Conservation (phyloP, 495 filamentous ascomycete species). For the Penicillium angulare region DNA sequence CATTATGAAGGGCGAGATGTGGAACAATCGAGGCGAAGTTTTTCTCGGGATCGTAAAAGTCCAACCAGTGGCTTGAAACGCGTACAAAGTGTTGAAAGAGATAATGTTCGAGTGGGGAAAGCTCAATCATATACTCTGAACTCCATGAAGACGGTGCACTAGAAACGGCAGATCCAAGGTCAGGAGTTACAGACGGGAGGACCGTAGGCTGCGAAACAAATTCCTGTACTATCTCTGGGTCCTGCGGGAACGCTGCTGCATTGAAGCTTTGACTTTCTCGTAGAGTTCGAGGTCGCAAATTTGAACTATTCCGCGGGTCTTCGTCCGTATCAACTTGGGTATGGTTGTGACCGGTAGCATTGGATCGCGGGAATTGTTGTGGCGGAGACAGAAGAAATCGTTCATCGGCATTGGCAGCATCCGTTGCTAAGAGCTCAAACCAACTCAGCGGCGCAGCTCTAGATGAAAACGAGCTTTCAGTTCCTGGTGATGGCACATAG, state of each 20-base stretch:
- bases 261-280: slow-evolving; percentile 28
- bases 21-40: slow-evolving; percentile 23
- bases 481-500: slow-evolving; percentile 22
- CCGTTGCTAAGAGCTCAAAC: slow-evolving; percentile 31
- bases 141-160: slow-evolving; percentile 23
- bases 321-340: background rate
- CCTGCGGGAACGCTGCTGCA: slow-evolving; percentile 24
- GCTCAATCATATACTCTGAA: slow-evolving; percentile 10
- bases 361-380: slow-evolving; percentile 5
- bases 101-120: slow-evolving; percentile 18
- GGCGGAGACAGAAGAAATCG: slow-evolving; percentile 25
- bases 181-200: too few species aligned
- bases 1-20: slow-evolving; percentile 24
- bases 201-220: slow-evolving; percentile 9
- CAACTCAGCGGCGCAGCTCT: slow-evolving; percentile 27
- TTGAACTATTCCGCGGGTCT: slow-evolving; percentile 12
- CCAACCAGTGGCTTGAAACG: slow-evolving; percentile 18
- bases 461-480: slow-evolving; percentile 20
- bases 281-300: slow-evolving; percentile 17
- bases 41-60: slow-evolving; percentile 22
- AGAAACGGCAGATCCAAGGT: slow-evolving; percentile 3
- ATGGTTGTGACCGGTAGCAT: background rate
- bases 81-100: slow-evolving; percentile 27
- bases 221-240: slow-evolving; percentile 16
- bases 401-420: slow-evolving; percentile 28